phyloP scores from a whole-genome alignment of 352 stramenopile species.

The Peronospora farinosa region DNA sequence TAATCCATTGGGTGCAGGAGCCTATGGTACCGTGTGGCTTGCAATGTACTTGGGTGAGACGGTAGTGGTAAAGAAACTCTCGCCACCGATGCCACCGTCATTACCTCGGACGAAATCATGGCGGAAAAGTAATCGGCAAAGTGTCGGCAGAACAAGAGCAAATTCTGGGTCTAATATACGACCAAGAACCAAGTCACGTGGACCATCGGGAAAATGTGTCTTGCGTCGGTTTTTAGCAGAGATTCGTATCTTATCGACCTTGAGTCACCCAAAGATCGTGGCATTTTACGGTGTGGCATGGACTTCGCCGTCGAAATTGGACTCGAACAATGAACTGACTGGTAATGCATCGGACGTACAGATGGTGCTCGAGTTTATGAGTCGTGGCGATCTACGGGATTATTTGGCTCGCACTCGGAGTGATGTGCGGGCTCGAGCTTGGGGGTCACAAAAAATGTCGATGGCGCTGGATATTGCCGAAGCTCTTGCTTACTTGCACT shows the following conservation, averaged over 20 bases:
- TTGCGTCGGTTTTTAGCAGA: slow-evolving; percentile 51
- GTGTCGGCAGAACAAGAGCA: slow-evolving; percentile 6
- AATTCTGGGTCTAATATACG: slow-evolving; percentile 10
- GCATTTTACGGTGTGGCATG: slow-evolving; percentile 75
- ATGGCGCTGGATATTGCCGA: slow-evolving; percentile 60
- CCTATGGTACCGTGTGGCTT: slow-evolving; percentile 49
- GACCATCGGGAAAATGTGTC: slow-evolving; percentile 8
- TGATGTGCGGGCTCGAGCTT: slow-evolving; percentile 27
- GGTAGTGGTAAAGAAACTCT: slow-evolving; percentile 50
- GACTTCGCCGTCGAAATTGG: slow-evolving; percentile 18
- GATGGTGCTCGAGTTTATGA: slow-evolving; percentile 73
- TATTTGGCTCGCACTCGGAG: slow-evolving; percentile 37
- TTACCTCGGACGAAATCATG: slow-evolving; percentile 28
- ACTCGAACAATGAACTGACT: slow-evolving; percentile 2
- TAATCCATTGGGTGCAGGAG: slow-evolving; percentile 30
- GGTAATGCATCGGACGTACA: slow-evolving; percentile 41
- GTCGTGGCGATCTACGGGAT: slow-evolving; percentile 49
- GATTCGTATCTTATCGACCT: slow-evolving; percentile 51
- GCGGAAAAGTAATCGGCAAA: slow-evolving; percentile 25
- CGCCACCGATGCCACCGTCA: slow-evolving; percentile 28
- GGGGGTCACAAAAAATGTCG: slow-evolving; percentile 47
- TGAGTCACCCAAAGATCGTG: slow-evolving; percentile 76
- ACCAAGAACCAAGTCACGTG: slow-evolving; percentile 23
- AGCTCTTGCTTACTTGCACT: slow-evolving; percentile 62
- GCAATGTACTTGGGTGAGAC: slow-evolving; percentile 39